Conservation (phyloP, 1,284 basidiomycete species). For the Erythrobasidium hasegawianum region DNA sequence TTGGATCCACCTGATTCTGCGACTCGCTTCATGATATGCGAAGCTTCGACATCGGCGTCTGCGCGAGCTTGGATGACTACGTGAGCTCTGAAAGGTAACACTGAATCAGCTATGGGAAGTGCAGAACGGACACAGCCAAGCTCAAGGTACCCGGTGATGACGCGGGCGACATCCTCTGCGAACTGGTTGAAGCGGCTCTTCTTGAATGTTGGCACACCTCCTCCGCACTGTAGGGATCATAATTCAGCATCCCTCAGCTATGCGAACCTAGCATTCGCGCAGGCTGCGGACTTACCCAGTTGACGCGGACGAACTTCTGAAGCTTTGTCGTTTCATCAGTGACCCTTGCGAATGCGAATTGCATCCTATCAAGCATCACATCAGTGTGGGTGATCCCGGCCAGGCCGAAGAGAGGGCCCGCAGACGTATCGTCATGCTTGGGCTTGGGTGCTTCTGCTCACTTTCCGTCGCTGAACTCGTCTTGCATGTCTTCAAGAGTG, state of each 20-base stretch:
- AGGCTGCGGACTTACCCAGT: slow-evolving; percentile 47
- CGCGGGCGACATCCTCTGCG: slow-evolving; percentile 73
- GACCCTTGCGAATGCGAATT: slow-evolving; percentile 88
- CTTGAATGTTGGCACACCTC: slow-evolving; percentile 85
- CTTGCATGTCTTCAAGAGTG: slow-evolving; percentile 83
- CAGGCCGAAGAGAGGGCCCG: neutral
- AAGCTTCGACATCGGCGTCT: slow-evolving; percentile 77
- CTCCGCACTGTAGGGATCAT: slow-evolving; percentile 64
- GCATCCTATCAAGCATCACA: slow-evolving; percentile 71
- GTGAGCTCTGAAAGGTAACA: slow-evolving; percentile 56
- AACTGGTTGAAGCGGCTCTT: slow-evolving; percentile 91
- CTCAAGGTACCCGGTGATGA: slow-evolving; percentile 61
- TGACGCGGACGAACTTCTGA: slow-evolving; percentile 82
- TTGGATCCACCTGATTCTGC: slow-evolving; percentile 88
- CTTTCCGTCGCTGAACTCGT: slow-evolving; percentile 92
- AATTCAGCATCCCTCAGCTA: too few species aligned
- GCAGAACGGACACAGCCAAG: neutral
- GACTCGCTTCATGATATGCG: slow-evolving; percentile 77
- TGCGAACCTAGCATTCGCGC: neutral
- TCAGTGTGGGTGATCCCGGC: too few species aligned
- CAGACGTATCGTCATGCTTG: slow-evolving; percentile 5
- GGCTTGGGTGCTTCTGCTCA: slow-evolving; percentile 49
- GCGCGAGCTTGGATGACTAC: slow-evolving; percentile 87
- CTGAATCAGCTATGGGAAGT: neutral
- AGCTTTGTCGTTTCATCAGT: slow-evolving; percentile 83